Conservation (phyloP, 768 basidiomycete genomes). For the Wakefieldia striispora region DNA sequence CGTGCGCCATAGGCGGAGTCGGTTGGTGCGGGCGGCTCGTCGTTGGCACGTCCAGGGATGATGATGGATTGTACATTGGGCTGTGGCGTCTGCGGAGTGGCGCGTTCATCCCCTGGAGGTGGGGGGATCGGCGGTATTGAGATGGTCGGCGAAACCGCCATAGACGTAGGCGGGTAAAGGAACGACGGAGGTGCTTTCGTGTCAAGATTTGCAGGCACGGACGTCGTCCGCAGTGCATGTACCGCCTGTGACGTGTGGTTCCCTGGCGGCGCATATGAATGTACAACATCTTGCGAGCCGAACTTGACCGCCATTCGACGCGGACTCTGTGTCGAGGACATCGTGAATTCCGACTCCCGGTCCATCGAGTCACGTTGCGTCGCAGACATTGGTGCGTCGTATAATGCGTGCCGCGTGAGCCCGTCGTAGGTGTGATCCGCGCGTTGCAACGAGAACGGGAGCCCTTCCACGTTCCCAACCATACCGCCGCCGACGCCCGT, state of each 20-base stretch:
- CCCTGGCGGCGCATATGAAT: constrained; percentile 66
- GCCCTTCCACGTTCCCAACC: constrained; percentile 25
- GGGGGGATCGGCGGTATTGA: constrained; percentile 14
- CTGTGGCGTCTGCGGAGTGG: constrained; percentile 12
- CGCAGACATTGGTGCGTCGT: constrained; percentile 79
- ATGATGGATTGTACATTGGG: constrained; percentile 18
- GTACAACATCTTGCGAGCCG: constrained; percentile 67
- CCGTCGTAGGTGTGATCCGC: constrained; percentile 43
- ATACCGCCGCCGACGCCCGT: constrained; percentile 27
- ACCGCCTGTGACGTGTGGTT: constrained; percentile 41
- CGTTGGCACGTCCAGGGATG: constrained; percentile 25
- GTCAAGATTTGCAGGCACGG: constrained; percentile 18
- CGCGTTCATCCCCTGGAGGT: constrained; percentile 10
- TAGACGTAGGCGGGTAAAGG: constrained; percentile 24
- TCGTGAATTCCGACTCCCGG: constrained; percentile 33
- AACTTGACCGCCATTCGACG: constrained; percentile 71
- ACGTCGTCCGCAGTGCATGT: constrained; percentile 33
- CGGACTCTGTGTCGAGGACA: constrained; percentile 30
- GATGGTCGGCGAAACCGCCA: neutral
- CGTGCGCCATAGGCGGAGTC: constrained; percentile 8
- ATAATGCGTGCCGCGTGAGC: constrained; percentile 78
- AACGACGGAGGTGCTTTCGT: constrained; percentile 14
- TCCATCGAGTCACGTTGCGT: constrained; percentile 36
- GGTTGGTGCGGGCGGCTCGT: constrained; percentile 32
- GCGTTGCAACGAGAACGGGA: constrained; percentile 25